These are phyloP conservation scores for Arthrobotrys iridis DNA, from an alignment of 2,329 filamentous ascomycete species.

Conservation along the genomic window DNA sequence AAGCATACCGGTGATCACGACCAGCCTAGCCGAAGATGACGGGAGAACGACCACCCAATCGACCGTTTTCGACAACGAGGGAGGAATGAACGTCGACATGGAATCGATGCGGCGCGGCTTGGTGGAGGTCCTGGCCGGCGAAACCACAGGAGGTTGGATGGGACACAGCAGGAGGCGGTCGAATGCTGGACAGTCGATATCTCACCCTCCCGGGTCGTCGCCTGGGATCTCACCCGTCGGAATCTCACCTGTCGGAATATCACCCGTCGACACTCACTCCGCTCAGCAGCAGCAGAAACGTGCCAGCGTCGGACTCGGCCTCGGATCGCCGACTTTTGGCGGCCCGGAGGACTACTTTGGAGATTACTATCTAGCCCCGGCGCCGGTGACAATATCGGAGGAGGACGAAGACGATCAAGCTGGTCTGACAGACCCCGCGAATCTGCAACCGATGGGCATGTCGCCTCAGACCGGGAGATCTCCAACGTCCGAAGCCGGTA, in stretches of 20 bases:
- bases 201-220: conserved; percentile 11
- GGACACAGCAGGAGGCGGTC: conserved; percentile 33
- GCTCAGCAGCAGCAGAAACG: conserved; percentile 12
- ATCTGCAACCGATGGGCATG: conserved; percentile 57
- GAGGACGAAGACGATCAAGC: conserved; percentile 55
- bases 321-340: conserved; percentile 35
- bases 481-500: neutral
- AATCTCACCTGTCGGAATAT: neutral
- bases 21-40: conserved; percentile 32
- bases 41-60: conserved; percentile 20
- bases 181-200: conserved; percentile 53
- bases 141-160: conserved; percentile 44
- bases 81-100: conserved; percentile 54
- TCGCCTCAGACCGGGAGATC: conserved; percentile 16
- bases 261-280: conserved; percentile 16
- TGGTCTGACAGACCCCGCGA: conserved; percentile 56
- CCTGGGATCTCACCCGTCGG: conserved; percentile 23
- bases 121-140: conserved; percentile 39
- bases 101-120: conserved; percentile 52
- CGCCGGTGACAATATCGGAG: conserved; percentile 21
- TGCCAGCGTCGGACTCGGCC: conserved; percentile 30
- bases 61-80: conserved; percentile 49
- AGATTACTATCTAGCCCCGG: conserved; percentile 30
- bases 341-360: conserved; percentile 54
- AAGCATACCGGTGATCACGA: conserved; percentile 45